These are phyloP conservation scores for Vigna nakashimae DNA, from an alignment of 306 rosid species.

Conservation along the genomic window DNA sequence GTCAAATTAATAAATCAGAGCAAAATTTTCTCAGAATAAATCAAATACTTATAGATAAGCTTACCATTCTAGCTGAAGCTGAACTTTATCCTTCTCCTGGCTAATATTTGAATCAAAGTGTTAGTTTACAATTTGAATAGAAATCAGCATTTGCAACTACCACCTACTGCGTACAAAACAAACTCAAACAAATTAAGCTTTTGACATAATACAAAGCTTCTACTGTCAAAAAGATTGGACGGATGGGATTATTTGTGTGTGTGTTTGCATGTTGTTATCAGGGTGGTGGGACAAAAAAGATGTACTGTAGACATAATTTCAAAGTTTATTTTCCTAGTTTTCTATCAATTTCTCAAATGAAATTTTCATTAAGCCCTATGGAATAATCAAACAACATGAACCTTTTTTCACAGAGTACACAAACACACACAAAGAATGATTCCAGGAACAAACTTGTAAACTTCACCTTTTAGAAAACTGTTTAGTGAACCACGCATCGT, in stretches of 20 bases:
- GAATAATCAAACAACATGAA: conserved; percentile 23
- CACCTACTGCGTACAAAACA: conserved; percentile 31
- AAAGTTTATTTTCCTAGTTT: conserved; percentile 1
- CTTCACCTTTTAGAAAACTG: conserved; percentile 79
- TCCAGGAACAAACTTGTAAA: conserved; percentile 35
- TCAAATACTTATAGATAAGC: conserved; percentile 46
- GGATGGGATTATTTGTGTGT: conserved; percentile 10
- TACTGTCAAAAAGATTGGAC: not conserved
- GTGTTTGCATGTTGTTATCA: not conserved
- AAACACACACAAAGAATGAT: conserved; percentile 9
- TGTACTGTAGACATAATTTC: not conserved
- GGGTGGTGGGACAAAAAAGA: conserved; percentile 11
- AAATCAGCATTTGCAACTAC: conserved; percentile 40
- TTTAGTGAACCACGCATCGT: conserved; percentile 88
- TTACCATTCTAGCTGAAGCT: conserved; percentile 95
- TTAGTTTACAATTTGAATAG: conserved; percentile 38
- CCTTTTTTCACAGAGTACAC: conserved; percentile 26
- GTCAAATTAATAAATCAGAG: conserved; percentile 1
- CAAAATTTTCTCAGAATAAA: conserved; percentile 35
- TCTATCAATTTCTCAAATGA: conserved; percentile 13
- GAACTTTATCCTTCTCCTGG: conserved; percentile 78
- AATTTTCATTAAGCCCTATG: not conserved
- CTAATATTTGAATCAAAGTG: conserved; percentile 58
- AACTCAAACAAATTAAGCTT: conserved; percentile 23
- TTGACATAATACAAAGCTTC: conserved; percentile 12